These are phyloP conservation scores for Raffaelea ambrosiae DNA, from an alignment of 2,329 filamentous ascomycete genomes.

Conservation along the genomic window DNA sequence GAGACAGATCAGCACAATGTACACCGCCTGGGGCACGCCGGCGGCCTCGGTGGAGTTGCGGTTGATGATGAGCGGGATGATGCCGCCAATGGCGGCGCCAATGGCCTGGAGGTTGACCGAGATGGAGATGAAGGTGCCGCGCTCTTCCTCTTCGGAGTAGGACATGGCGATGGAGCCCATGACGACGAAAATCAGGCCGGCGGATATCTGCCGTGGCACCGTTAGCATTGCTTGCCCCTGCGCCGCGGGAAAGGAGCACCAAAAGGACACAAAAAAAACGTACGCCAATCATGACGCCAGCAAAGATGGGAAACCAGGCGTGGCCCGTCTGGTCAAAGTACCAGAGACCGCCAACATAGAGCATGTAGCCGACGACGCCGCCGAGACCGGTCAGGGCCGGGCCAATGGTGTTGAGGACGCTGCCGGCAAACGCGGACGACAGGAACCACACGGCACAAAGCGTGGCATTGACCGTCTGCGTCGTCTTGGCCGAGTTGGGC, in stretches of 20 bases:
- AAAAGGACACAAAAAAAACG: no score
- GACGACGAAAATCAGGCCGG: conserved; percentile 21
- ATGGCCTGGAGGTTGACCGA: conserved; percentile 21
- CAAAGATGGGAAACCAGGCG: conserved; percentile 16
- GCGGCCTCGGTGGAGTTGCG: conserved; percentile 1
- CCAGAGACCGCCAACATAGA: conserved; percentile 21
- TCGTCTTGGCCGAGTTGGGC: conserved; percentile 17
- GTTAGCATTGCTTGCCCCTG: no score
- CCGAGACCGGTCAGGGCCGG: conserved; percentile 12
- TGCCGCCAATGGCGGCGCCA: conserved; percentile 19
- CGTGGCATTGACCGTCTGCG: conserved; percentile 19
- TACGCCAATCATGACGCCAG: conserved; percentile 19
- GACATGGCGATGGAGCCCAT: conserved; percentile 22
- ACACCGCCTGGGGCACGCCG: conserved; percentile 16
- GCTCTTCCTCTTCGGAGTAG: conserved; percentile 23
- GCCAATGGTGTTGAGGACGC: conserved; percentile 18
- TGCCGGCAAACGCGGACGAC: conserved; percentile 17
- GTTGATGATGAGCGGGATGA: conserved; percentile 20
- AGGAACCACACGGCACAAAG: conserved; percentile 21
- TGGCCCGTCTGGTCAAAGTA: conserved; percentile 19
- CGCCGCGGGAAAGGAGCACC: no score
- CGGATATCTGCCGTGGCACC: no score
- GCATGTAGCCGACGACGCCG: conserved; percentile 17
- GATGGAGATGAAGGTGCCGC: conserved; percentile 20
- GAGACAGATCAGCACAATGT: conserved; percentile 19